Base-by-base conservation (phyloP, 805 yeast genomes). In the Cyberlindnera sargentensis region DNA sequence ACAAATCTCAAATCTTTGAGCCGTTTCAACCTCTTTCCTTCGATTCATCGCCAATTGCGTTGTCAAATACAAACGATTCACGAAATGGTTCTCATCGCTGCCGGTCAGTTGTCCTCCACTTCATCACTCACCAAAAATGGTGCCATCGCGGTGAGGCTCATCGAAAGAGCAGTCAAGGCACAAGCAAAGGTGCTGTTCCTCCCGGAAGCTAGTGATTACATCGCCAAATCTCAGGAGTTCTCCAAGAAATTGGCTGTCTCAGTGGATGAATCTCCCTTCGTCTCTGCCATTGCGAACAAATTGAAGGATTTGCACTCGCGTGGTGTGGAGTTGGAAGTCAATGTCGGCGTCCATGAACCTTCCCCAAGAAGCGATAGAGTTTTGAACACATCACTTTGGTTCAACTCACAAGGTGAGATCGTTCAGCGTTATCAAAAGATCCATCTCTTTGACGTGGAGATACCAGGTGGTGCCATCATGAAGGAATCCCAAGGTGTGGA, bases 171-270 rank as follows among this genome's bases (percentile, higher is more conserved):
- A 0, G 73, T 83, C 0, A 64, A 63, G 3, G 58, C 70, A 11
- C 75, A 82, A 4, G 89, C 84, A 10, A 70, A 73, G 48, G 78
- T 87, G 3, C 67, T 93, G 5, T 88, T 93, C 57, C 72, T 91
- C 37, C 98, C 98, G 2, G 99, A 91, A 61, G 98, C 98, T 0
- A 74, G 93, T 4, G 98, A 91, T 60, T 91, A 88, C 60, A 72
- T 91, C 34, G 82, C 95, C 5, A 70, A 52, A 25, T 54, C 60
- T 2, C 47, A 48, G 77, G 41, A 77, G 78, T 56, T 82, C 90
- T 2, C 60, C 54, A 1, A 90, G 41, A 51, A 66, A 27, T 64
- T 91, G n/a, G 88, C 83, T 0, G 57, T 68, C 34, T 46, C 73
- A 10, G 67, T 72, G 27, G 63, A 66, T 2, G 57, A 66, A 39